Conservation (phyloP, 306 rosid genomes). For the Acmispon strigosus region DNA sequence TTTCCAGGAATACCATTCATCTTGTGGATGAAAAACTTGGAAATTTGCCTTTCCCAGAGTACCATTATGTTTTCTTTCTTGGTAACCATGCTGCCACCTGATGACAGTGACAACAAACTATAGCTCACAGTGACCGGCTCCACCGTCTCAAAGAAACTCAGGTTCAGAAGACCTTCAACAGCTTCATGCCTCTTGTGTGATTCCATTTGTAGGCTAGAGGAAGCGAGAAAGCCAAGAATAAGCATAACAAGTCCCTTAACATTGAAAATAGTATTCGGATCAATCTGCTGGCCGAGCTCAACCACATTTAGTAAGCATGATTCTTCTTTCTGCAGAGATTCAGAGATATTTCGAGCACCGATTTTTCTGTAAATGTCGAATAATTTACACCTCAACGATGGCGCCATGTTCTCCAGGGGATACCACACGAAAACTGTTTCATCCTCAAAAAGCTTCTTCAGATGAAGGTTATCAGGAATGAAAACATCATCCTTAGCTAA, state of each 20-base stretch:
- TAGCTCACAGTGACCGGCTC: conserved; percentile 44
- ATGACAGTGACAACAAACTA: conserved; percentile 29
- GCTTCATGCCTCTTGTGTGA: conserved; percentile 42
- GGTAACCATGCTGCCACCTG: conserved; percentile 19
- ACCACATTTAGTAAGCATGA: not conserved
- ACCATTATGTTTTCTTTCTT: conserved; percentile 36
- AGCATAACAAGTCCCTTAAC: conserved; percentile 45
- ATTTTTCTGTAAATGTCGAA: conserved; percentile 43
- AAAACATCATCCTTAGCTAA: conserved; percentile 41
- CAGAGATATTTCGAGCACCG: conserved; percentile 57
- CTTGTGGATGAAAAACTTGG: conserved; percentile 35
- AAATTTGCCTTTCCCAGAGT: conserved; percentile 32
- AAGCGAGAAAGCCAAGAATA: conserved; percentile 61
- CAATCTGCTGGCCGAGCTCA: not conserved
- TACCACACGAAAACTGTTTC: conserved; percentile 61
- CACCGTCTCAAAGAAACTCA: conserved; percentile 30
- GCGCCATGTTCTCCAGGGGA: conserved; percentile 40
- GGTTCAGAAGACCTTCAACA: conserved; percentile 38
- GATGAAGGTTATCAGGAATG: conserved; percentile 57
- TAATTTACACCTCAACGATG: conserved; percentile 24
- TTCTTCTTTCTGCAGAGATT: conserved; percentile 41
- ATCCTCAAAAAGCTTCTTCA: conserved; percentile 52
- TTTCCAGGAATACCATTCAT: conserved; percentile 20
- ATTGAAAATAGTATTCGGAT: conserved; percentile 21
- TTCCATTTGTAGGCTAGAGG: conserved; percentile 47